Evolutionary conservation across 140 eudicot species (phyloP).

Genomic region (Anethum foeniculum): DNA sequence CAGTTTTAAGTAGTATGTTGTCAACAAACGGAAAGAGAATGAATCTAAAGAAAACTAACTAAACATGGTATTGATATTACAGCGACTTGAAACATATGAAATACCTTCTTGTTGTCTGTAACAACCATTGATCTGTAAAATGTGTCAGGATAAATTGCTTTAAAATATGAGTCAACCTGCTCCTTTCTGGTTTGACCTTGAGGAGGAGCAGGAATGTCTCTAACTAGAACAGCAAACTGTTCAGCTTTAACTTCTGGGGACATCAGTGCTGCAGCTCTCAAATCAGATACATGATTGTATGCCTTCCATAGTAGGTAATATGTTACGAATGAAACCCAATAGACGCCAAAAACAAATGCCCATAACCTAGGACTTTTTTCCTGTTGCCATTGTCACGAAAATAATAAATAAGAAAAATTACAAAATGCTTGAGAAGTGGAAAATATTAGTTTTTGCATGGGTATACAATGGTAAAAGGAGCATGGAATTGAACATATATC

Average conservation of each 20-base stretch:
- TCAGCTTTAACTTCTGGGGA: conserved; percentile 54
- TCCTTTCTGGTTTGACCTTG: conserved; percentile 46
- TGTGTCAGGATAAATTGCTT: conserved; percentile 61
- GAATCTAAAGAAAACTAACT: background rate
- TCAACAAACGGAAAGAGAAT: background rate
- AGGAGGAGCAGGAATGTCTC: conserved; percentile 67
- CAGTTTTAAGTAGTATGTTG: background rate
- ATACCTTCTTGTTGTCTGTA: conserved; percentile 69
- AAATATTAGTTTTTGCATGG: background rate
- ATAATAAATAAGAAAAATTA: background rate
- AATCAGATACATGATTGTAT: conserved; percentile 61
- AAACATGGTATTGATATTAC: background rate
- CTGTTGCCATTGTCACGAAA: conserved; percentile 26
- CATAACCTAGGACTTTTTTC: conserved; percentile 47
- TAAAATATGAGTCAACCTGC: conserved; percentile 73
- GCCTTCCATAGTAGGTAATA: conserved; percentile 80
- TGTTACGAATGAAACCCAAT: conserved; percentile 75
- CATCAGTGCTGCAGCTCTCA: conserved; percentile 61
- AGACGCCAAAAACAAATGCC: conserved; percentile 53
- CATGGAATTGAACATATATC: background rate
- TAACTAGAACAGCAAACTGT: conserved; percentile 78
- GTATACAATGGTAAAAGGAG: background rate
- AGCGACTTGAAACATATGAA: background rate
- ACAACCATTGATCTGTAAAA: conserved; percentile 71
- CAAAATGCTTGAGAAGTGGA: background rate